Evolutionary conservation across 371 early-diverging fungal genomes (phyloP), one percentile per base, ranked within the genome.

Genomic region (Rhizopus microsporus): DNA sequence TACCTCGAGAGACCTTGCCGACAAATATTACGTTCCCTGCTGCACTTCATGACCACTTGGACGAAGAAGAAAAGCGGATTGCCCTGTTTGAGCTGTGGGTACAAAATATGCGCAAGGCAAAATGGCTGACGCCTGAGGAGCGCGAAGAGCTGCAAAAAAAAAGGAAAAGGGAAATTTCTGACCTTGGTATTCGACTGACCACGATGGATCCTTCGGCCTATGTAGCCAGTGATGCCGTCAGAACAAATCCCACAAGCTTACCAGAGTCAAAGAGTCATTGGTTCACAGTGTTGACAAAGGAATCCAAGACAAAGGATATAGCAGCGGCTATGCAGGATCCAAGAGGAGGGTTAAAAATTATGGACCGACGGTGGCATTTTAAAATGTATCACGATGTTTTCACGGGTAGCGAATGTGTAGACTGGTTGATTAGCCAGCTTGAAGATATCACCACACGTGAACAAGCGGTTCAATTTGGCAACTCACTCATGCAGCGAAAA

Each of bases 301-400:
- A 82, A 10, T 73, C 80, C 16, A 86, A 80, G 53, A 69, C 82
- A 17, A 73, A 75, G 17, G 73, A 74, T n/a, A 88, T 97, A 56
- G 89, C 91, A 0, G 51, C 61, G 4, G 87, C 90, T 0, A 83
- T 98, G 79, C 89, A 90, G 59, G 83, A 92, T 57, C 85, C 88
- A 0, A 60, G 69, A 15, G 74, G 72, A 1, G 95, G 96, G 0
- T 55, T 95, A 35, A 68, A 79, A 29, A 81, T 95, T 31, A 81
- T 81, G 66, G 91, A 95, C 63, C 76, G 93, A 15, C 83, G 93
- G 15, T 98, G 99, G 99, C 97, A 97, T 71, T 84, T 90, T 57
- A 72, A 78, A 23, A 63, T 88, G 39, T 94, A 90, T 69, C 78
- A 83, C 34, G 78, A 84, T 43, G 88, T 89, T 0, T 93, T 97